phyloP scores from a whole-genome alignment of 2,329 filamentous ascomycete genomes.

The Fusarium camptoceras region DNA sequence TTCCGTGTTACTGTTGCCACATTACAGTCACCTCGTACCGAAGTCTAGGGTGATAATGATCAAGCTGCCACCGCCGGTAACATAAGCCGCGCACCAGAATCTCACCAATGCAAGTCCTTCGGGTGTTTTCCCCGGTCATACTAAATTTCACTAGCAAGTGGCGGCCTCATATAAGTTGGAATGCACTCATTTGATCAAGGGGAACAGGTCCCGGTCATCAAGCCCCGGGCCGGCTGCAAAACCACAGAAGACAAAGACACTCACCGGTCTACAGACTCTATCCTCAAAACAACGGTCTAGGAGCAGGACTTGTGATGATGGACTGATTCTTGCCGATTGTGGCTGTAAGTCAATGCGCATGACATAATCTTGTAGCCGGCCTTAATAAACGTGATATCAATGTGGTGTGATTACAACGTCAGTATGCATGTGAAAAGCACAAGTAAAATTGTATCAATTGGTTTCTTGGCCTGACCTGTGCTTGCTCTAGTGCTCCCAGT shows the following conservation, averaged over 20 bases:
- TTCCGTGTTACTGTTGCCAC: neutral
- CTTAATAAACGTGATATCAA: neutral
- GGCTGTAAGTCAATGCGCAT: constrained; percentile 8
- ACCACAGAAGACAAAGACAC: constrained; percentile 3
- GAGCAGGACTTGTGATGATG: neutral
- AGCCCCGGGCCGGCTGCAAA: constrained; percentile 8
- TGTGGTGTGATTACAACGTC: constrained; percentile 13
- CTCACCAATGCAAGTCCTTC: neutral
- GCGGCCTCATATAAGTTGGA: constrained; percentile 16
- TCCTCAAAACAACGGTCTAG: neutral
- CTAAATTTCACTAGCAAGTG: too few species aligned
- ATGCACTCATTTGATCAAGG: neutral
- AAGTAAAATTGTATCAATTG: constrained; percentile 14
- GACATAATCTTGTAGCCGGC: constrained; percentile 2
- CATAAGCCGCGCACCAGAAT: neutral
- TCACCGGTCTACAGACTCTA: neutral
- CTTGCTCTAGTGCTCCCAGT: constrained; percentile 42
- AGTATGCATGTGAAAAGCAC: neutral
- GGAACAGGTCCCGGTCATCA: constrained; percentile 1
- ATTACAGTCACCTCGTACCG: neutral
- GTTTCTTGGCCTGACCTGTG: constrained; percentile 29
- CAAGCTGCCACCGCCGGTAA: constrained; percentile 24
- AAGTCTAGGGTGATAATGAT: neutral
- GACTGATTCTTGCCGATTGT: constrained; percentile 3
- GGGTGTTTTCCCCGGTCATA: constrained; percentile 9